Conservation (phyloP, 106 monocot species). For the Dendrobium chrysotoxum region DNA sequence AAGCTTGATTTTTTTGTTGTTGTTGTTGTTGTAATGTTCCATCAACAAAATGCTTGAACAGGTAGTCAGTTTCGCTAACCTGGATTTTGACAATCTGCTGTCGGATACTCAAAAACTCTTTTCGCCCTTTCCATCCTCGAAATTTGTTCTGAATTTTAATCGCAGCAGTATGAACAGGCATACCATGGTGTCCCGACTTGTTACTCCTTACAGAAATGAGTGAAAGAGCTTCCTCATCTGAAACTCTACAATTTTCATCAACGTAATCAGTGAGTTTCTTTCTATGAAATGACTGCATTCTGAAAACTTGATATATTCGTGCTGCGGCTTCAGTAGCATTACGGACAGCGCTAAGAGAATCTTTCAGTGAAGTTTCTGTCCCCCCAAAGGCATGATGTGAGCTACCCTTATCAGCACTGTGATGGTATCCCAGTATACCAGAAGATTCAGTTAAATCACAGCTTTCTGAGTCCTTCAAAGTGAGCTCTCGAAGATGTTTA, state of each 20-base stretch:
- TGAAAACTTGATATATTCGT: conserved; percentile 82
- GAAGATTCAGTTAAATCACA: conserved; percentile 24
- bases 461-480: conserved; percentile 45
- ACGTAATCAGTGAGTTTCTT: conserved; percentile 56
- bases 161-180: conserved; percentile 67
- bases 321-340: conserved; percentile 84
- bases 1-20: too few species aligned
- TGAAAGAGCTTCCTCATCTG: conserved; percentile 69
- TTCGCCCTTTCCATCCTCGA: conserved; percentile 97
- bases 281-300: conserved; percentile 85
- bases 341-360: conserved; percentile 63
- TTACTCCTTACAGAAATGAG: conserved; percentile 36
- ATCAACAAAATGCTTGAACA: neutral
- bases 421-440: conserved; percentile 23
- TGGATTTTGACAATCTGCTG: conserved; percentile 93
- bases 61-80: conserved; percentile 26
- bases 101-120: conserved; percentile 66
- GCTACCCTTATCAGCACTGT: conserved; percentile 20
- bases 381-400: conserved; percentile 18
- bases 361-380: conserved; percentile 37
- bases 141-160: conserved; percentile 88
- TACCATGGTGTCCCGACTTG: conserved; percentile 40
- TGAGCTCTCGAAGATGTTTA: conserved; percentile 61
- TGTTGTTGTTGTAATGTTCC: too few species aligned
- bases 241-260: conserved; percentile 45